A percentile compares a stretch with the other conserved stretches of the same genome.
These are phyloP conservation scores for Tulasnella sp. DNA, from an alignment of 768 basidiomycete genomes.

Conservation along the genomic window DNA sequence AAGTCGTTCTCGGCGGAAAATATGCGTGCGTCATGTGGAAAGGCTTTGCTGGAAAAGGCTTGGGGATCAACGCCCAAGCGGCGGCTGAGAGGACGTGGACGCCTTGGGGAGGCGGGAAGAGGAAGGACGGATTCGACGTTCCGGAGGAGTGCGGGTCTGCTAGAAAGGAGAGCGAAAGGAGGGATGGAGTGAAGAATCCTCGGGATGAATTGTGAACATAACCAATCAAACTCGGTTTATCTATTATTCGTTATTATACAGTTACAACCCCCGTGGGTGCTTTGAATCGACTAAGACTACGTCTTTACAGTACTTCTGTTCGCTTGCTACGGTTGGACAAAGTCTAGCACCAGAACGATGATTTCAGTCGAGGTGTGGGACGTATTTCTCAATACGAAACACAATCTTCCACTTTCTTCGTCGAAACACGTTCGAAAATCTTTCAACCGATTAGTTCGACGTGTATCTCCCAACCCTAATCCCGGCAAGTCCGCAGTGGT, in stretches of 20 bases:
- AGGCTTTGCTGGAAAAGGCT: conserved; percentile 72
- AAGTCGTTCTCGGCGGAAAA: conserved; percentile 82
- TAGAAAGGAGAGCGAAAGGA: conserved; percentile 13
- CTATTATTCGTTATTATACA: background rate
- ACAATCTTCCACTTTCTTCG: background rate
- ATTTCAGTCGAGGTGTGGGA: background rate
- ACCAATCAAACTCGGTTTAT: background rate
- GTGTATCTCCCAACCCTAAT: background rate
- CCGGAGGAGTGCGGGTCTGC: conserved; percentile 34
- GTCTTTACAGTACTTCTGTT: background rate
- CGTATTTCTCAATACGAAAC: background rate
- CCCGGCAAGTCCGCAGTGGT: background rate
- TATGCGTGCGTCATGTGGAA: conserved; percentile 83
- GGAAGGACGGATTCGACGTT: conserved; percentile 39
- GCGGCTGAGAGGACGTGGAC: conserved; percentile 47
- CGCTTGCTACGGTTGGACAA: background rate
- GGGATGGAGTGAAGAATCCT: background rate
- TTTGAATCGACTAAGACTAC: background rate
- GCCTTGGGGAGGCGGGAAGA: conserved; percentile 88
- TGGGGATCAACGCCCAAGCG: conserved; percentile 69
- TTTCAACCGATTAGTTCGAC: background rate
- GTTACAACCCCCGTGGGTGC: background rate
- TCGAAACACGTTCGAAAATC: background rate
- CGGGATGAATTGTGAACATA: background rate
- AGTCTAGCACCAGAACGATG: background rate